Percentiles rank a stretch among this genome's conserved stretches.
phyloP scores from a whole-genome alignment of 495 filamentous ascomycete genomes.

The Apiosordaria backusii region DNA sequence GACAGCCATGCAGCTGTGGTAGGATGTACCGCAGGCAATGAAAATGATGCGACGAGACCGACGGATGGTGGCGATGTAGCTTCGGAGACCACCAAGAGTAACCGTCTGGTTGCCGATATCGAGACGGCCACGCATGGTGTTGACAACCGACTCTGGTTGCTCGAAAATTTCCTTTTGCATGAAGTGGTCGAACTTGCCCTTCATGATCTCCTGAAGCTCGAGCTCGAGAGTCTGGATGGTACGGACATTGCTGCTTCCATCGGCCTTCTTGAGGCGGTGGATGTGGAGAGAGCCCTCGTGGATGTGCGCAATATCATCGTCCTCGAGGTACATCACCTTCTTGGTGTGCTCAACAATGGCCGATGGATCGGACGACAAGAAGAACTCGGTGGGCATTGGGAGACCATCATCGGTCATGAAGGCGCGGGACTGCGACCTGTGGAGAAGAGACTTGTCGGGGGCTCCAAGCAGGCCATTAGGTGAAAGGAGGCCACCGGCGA shows the following conservation, averaged over 20 bases:
- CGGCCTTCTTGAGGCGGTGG: slow-evolving; percentile 92
- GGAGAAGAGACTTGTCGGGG: slow-evolving; percentile 93
- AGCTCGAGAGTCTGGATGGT: slow-evolving; percentile 97
- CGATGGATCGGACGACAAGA: slow-evolving; percentile 95
- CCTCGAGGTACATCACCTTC: slow-evolving; percentile 98
- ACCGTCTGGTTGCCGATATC: slow-evolving; percentile 90
- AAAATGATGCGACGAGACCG: slow-evolving; percentile 96
- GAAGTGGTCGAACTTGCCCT: slow-evolving; percentile 99
- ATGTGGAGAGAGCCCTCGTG: slow-evolving; percentile 99
- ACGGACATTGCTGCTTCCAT: slow-evolving; percentile 93
- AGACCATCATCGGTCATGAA: slow-evolving; percentile 98
- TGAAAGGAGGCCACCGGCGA: slow-evolving; percentile 49
- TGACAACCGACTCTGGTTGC: slow-evolving; percentile 97
- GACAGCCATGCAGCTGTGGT: slow-evolving; percentile 98
- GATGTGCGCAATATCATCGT: slow-evolving; percentile 98
- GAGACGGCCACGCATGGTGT: slow-evolving; percentile 98
- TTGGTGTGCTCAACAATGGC: slow-evolving; percentile 99
- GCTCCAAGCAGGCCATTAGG: slow-evolving; percentile 76
- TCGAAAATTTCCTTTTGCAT: slow-evolving; percentile 99
- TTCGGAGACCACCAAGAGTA: slow-evolving; percentile 89
- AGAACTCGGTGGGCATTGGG: slow-evolving; percentile 98
- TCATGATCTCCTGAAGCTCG: slow-evolving; percentile 99
- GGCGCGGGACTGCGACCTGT: slow-evolving; percentile 95
- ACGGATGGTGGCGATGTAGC: slow-evolving; percentile 93
- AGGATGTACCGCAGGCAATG: slow-evolving; percentile 96